Percentiles rank a stretch among this genome's conserved stretches.
These are phyloP conservation scores for Fomitopsis betulina DNA, from an alignment of 1,284 basidiomycete genomes.

Conservation along the genomic window DNA sequence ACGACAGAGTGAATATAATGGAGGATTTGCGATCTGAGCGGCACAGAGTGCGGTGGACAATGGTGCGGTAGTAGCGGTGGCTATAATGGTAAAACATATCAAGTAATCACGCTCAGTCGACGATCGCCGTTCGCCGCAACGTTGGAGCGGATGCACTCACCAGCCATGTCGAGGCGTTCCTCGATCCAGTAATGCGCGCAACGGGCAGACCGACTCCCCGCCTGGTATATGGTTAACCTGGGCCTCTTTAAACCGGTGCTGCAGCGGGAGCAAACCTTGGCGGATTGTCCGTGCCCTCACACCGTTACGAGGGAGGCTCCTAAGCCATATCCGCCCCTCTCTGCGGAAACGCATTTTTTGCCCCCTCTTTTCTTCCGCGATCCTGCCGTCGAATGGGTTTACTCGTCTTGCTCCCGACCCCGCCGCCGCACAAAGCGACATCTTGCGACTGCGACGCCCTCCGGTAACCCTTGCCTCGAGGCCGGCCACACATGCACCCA, in stretches of 20 bases:
- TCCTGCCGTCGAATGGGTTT: conserved; percentile 26
- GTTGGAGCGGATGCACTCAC: conserved; percentile 4
- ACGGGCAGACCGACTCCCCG: conserved; percentile 8
- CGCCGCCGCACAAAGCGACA: conserved; percentile 16
- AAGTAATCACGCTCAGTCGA: conserved; percentile 3
- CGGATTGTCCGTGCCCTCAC: conserved; percentile 21
- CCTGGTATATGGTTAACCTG: conserved; percentile 12
- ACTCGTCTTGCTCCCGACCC: conserved; percentile 16
- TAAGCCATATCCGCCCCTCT: conserved; percentile 15
- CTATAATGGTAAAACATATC: neutral
- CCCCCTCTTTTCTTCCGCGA: conserved; percentile 18
- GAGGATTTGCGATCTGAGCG: neutral
- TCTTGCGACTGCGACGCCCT: conserved; percentile 14
- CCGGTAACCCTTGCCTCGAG: neutral
- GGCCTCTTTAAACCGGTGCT: conserved; percentile 16
- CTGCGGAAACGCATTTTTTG: conserved; percentile 14
- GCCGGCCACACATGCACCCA: conserved; percentile 28
- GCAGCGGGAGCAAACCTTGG: conserved; percentile 35
- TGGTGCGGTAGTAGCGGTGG: neutral
- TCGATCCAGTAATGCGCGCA: conserved; percentile 14
- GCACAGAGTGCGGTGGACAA: neutral
- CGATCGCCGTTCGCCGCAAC: neutral
- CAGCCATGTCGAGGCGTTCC: conserved; percentile 11
- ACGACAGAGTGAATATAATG: neutral
- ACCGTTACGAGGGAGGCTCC: conserved; percentile 18